Evolutionary conservation across 768 basidiomycete species (phyloP).

Genomic region (Clitopilus passeckerianus): DNA sequence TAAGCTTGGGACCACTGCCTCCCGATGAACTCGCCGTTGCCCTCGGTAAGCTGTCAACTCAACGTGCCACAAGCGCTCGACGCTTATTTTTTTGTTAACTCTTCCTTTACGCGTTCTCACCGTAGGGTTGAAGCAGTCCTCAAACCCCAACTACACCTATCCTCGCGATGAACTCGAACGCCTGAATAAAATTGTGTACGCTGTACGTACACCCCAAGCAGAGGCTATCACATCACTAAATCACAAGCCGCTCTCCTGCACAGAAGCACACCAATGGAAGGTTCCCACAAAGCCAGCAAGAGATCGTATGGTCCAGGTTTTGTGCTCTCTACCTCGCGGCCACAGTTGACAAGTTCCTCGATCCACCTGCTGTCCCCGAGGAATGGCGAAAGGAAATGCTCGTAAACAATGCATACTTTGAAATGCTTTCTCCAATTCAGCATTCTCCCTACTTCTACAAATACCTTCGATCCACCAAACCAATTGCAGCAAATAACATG

Average conservation of each 20-base stretch:
- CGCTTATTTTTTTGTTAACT: too few relatives aligned
- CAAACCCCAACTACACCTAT: not conserved
- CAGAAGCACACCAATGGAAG: not conserved
- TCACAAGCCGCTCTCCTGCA: not conserved
- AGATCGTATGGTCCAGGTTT: slow-evolving; percentile 11
- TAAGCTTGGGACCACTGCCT: too few relatives aligned
- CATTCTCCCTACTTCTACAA: slow-evolving; percentile 15
- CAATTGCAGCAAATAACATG: slow-evolving; percentile 12
- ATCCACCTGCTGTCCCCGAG: not conserved
- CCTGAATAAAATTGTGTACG: not conserved
- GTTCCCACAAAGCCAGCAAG: slow-evolving; percentile 5
- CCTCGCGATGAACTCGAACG: not conserved
- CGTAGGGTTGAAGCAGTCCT: not conserved
- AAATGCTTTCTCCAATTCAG: slow-evolving; percentile 14
- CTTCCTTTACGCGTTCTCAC: too few relatives aligned
- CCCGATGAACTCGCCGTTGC: too few relatives aligned
- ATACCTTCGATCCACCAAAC: slow-evolving; percentile 12
- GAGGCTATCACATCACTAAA: not conserved
- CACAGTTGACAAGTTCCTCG: slow-evolving; percentile 10
- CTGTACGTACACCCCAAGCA: not conserved
- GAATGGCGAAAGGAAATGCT: not conserved
- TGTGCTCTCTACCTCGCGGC: slow-evolving; percentile 14
- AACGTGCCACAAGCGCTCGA: too few relatives aligned
- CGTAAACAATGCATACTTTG: slow-evolving; percentile 11
- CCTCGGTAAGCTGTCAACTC: too few relatives aligned